Conservation (phyloP, 805 yeast genomes). For the Wickerhamomyces hampshirensis region DNA sequence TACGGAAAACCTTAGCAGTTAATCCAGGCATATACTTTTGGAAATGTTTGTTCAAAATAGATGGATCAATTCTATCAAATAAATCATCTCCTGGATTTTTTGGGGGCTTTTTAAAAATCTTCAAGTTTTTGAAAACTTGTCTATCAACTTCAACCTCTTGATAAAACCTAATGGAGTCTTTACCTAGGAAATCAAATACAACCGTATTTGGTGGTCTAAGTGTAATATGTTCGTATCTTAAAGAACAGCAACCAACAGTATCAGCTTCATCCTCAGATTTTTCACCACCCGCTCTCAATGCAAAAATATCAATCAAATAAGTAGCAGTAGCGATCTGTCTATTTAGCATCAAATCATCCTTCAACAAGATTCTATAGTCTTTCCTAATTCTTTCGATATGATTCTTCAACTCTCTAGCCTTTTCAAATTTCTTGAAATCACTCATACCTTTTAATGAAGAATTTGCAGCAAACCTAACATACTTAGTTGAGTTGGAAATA, state of each 20-base stretch:
- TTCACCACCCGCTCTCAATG: slow-evolving; percentile 97
- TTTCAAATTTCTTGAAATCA: slow-evolving; percentile 88
- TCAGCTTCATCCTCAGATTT: slow-evolving; percentile 97
- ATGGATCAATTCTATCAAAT: slow-evolving; percentile 86
- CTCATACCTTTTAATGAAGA: slow-evolving; percentile 89
- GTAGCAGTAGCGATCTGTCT: slow-evolving; percentile 94
- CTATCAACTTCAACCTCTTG: slow-evolving; percentile 89
- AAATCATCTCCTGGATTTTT: slow-evolving; percentile 89
- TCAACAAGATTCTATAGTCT: slow-evolving; percentile 68
- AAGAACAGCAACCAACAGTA: slow-evolving; percentile 96
- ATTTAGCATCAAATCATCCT: slow-evolving; percentile 72
- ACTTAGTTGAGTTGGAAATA: slow-evolving; percentile 75
- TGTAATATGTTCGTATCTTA: slow-evolving; percentile 84
- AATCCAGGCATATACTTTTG: slow-evolving; percentile 89
- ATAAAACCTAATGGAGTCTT: slow-evolving; percentile 86
- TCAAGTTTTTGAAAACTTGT: slow-evolving; percentile 87
- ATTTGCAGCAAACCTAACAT: slow-evolving; percentile 86
- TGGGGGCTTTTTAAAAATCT: slow-evolving; percentile 83
- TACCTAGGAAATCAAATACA: slow-evolving; percentile 90
- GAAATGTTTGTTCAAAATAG: slow-evolving; percentile 75
- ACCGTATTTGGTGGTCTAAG: slow-evolving; percentile 82
- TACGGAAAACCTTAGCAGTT: slow-evolving; percentile 96
- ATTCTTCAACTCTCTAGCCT: slow-evolving; percentile 77
- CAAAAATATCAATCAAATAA: slow-evolving; percentile 86
- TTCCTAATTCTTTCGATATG: slow-evolving; percentile 68